Percentiles rank a stretch among this genome's conserved stretches.
These are phyloP conservation scores for Actinidia polygama DNA, from an alignment of 179 eudicot species.

Conservation along the genomic window DNA sequence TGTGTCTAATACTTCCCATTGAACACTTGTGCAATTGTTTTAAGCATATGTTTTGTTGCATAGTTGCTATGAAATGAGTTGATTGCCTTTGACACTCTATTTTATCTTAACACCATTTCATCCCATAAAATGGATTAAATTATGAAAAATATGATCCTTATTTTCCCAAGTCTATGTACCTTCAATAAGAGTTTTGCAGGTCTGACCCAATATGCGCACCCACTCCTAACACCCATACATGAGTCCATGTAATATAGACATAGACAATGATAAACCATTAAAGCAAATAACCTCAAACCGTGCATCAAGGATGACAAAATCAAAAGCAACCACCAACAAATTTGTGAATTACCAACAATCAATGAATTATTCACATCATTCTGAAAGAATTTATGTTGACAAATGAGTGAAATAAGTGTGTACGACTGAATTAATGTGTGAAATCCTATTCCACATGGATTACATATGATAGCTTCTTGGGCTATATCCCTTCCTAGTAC, in stretches of 20 bases:
- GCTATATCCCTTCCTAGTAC: slow-evolving; percentile 1
- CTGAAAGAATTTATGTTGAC: not conserved
- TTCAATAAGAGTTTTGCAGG: no score
- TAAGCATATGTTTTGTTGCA: no score
- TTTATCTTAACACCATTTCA: no score
- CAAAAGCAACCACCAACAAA: not conserved
- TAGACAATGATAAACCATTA: not conserved
- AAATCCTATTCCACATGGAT: not conserved
- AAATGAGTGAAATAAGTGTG: not conserved
- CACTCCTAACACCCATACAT: no score
- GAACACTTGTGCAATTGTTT: no score
- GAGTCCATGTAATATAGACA: not conserved
- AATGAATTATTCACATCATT: slow-evolving; percentile 7
- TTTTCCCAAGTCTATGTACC: no score
- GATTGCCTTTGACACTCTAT: no score
- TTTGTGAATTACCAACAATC: not conserved
- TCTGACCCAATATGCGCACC: no score
- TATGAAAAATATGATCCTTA: no score
- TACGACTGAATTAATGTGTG: not conserved
- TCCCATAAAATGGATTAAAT: no score
- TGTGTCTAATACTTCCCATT: no score
- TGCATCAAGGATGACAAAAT: slow-evolving; percentile 14
- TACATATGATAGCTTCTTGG: not conserved
- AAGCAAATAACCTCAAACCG: slow-evolving; percentile 3
- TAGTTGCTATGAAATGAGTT: no score